Conservation (phyloP, 441 rosid species). For the Mallotus repandus region DNA sequence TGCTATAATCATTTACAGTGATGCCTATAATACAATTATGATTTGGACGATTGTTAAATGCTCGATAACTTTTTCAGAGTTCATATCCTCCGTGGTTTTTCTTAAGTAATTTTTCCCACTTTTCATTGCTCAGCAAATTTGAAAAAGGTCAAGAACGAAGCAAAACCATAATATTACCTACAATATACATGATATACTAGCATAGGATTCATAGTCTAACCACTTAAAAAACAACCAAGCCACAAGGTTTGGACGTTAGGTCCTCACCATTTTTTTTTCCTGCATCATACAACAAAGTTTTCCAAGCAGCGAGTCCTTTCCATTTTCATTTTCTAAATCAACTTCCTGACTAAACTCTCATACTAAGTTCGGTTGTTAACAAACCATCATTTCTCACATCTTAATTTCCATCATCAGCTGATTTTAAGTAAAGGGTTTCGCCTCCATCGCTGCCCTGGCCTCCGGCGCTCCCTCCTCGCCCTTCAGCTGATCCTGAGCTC, state of each 20-base stretch:
- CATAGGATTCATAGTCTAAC: slow-evolving; percentile 30
- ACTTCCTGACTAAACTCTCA: slow-evolving; percentile 25
- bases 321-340: slow-evolving; percentile 17
- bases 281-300: slow-evolving; percentile 22
- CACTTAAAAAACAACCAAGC: slow-evolving; percentile 24
- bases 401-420: slow-evolving; percentile 74
- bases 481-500: slow-evolving; percentile 60
- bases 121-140: slow-evolving; percentile 1
- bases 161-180: slow-evolving; percentile 31
- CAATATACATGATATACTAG: slow-evolving; percentile 43
- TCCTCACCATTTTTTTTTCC: slow-evolving; percentile 16
- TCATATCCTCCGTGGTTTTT: too few species aligned
- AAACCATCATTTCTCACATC: slow-evolving; percentile 17
- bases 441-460: slow-evolving; percentile 70
- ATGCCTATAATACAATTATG: neutral
- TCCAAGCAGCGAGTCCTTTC: slow-evolving; percentile 16
- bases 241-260: slow-evolving; percentile 22
- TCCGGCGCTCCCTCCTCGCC: slow-evolving; percentile 78
- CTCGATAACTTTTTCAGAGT: neutral
- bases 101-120: neutral
- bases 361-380: slow-evolving; percentile 27
- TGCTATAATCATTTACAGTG: neutral
- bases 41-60: neutral
- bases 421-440: slow-evolving; percentile 84
- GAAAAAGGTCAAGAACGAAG: neutral